Base-by-base conservation (phyloP, 2,329 filamentous ascomycete genomes). In the Xylariaceae sp. region DNA sequence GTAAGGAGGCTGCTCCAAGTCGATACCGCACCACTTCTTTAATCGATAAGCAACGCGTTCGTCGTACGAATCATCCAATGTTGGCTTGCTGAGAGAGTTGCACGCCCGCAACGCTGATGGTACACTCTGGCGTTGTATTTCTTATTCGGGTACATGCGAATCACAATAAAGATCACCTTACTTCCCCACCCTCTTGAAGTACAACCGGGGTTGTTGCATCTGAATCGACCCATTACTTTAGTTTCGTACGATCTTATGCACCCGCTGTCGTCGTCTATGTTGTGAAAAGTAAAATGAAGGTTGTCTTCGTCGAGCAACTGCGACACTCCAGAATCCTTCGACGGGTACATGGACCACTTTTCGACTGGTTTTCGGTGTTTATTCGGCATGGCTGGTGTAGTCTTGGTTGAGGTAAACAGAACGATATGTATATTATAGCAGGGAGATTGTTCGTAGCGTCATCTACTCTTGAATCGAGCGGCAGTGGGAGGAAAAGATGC, bases 31-130 rank as follows among this genome's bases (percentile, higher is more conserved):
- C 65, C 65, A 67, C n/a, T 54, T 63, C 56, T 63, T 66, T 15
- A 68, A 42, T 29, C 66, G 44, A 27, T 68, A 66, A 3, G 65
- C 46, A 4, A 67, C 58, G 27, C 66, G 56, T 11, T 67, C 63
- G 2, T 59, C 53, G 24, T 68, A 68, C 16, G 62, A 60, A 1
- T 47, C 47, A 36, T 68, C 55, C 5, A 67, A 46, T 1, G 40
- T 46, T 0, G 65, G 54, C 4, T 43, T 45, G 35, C 62, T 55
- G 7, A 67, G 46, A 2, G 16, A 15, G 2, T 58, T 46, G 45
- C 66, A 68, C 23, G 33, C 20, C 15, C 50, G 40, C 65, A 67
- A 10, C 57, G 63, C 30, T 67, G 66, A 7, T 62, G 60, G 24
- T 57, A 68, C 1, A 68, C 62, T 18, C 27, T 44, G 11, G 62